A percentile compares a stretch with the other conserved stretches of the same genome.
Conservation (phyloP, 495 filamentous ascomycete species). For the Aspergillus kassunensis region DNA sequence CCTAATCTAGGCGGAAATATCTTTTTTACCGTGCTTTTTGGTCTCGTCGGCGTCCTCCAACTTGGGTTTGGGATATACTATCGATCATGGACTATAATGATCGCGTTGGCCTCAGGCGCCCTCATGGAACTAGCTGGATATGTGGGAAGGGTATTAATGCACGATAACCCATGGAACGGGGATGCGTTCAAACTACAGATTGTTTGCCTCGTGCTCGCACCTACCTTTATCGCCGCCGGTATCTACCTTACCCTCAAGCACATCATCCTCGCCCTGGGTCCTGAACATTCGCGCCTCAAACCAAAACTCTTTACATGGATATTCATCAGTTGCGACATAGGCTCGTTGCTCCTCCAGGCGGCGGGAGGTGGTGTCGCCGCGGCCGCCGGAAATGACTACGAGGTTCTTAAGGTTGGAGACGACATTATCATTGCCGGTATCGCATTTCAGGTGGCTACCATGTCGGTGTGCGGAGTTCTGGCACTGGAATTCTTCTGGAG, state of each 20-base stretch:
- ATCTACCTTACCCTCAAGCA: conserved; percentile 19
- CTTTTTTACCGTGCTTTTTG: conserved; percentile 58
- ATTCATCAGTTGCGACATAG: conserved; percentile 17
- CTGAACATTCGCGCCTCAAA: conserved; percentile 16
- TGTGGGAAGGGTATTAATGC: conserved; percentile 54
- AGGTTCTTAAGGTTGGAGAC: conserved; percentile 31
- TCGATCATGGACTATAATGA: conserved; percentile 58
- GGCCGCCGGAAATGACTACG: conserved; percentile 23
- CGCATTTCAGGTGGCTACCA: conserved; percentile 62
- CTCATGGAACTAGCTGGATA: conserved; percentile 52
- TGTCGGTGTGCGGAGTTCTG: conserved; percentile 52
- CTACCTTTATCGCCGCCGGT: conserved; percentile 54
- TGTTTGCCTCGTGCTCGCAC: conserved; percentile 61
- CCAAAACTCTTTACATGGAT: conserved; percentile 18
- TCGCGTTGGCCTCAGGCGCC: conserved; percentile 47
- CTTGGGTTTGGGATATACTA: conserved; percentile 51
- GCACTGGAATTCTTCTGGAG: conserved; percentile 48
- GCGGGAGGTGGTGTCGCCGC: conserved; percentile 20
- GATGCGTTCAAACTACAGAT: conserved; percentile 64
- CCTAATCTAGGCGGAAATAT: conserved; percentile 59
- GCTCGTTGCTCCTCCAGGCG: conserved; percentile 14
- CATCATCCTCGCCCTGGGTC: conserved; percentile 16
- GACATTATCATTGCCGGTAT: conserved; percentile 70
- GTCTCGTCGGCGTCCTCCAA: conserved; percentile 43
- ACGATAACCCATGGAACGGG: conserved; percentile 56